Evolutionary conservation across 2,329 filamentous ascomycete genomes (phyloP).

Genomic region (Ceratocystis papillata): DNA sequence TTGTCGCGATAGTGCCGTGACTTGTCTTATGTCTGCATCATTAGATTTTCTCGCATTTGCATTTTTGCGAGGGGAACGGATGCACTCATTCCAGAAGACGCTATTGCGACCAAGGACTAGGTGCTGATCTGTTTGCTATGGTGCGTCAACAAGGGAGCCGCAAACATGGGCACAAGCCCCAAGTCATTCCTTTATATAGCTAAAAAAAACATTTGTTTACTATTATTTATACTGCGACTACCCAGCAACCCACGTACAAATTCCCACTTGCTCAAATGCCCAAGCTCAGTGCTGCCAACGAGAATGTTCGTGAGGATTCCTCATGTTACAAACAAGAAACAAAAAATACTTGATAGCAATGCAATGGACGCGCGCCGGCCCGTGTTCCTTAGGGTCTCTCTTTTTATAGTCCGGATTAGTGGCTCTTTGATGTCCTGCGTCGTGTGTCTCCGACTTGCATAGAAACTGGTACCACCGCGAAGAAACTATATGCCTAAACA

Average conservation of each 20-base stretch:
- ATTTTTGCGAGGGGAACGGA: neutral
- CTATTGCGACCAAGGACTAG: neutral
- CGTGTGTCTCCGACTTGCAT: neutral
- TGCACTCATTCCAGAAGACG: neutral
- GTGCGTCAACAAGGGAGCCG: too few species aligned
- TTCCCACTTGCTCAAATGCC: neutral
- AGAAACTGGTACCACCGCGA: too few species aligned
- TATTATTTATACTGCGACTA: neutral
- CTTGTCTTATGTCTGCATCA: neutral
- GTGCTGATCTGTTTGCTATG: too few species aligned
- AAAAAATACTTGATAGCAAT: neutral
- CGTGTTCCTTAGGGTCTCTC: neutral
- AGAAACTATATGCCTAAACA: neutral
- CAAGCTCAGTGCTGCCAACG: neutral
- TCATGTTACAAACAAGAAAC: neutral
- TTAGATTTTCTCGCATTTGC: neutral
- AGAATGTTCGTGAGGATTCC: constrained; percentile 10
- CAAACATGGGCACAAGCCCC: too few species aligned
- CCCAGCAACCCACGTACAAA: neutral
- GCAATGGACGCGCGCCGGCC: constrained; percentile 1
- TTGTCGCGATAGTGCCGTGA: neutral
- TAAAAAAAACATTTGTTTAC: too few species aligned
- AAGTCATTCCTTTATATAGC: too few species aligned
- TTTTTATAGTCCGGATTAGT: neutral
- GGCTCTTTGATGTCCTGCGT: neutral